These are phyloP conservation scores for Arachnomyces sp. DNA, from an alignment of 2,329 filamentous ascomycete genomes.

Conservation along the genomic window DNA sequence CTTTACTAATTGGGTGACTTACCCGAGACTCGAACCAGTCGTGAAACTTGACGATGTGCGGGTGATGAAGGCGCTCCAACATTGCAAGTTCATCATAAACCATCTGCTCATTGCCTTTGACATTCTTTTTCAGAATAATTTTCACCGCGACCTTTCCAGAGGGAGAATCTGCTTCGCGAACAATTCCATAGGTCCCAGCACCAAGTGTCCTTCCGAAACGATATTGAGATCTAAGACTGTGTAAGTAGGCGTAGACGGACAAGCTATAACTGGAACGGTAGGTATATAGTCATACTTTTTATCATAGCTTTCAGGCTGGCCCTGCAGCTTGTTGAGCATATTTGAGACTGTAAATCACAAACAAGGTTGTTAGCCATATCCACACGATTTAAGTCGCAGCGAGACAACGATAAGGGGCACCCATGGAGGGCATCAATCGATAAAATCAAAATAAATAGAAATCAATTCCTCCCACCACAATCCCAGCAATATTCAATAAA, in stretches of 20 bases:
- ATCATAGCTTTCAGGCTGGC: conserved; percentile 96
- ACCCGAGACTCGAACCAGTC: conserved; percentile 99
- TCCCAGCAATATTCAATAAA: too few relatives aligned
- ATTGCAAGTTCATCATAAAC: conserved; percentile 95
- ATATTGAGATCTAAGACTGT: conserved; percentile 63
- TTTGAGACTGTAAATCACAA: conserved; percentile 55
- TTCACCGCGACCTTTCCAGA: conserved; percentile 89
- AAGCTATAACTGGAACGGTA: conserved; percentile 1
- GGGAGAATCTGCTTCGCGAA: conserved; percentile 83
- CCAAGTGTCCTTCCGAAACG: conserved; percentile 88
- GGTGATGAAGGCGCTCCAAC: conserved; percentile 83
- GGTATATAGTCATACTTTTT: conserved; percentile 65
- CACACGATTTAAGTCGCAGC: too few relatives aligned
- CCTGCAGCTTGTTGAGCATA: conserved; percentile 93
- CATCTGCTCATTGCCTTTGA: conserved; percentile 97
- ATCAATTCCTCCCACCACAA: too few relatives aligned
- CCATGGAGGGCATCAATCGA: too few relatives aligned
- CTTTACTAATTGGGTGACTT: conserved; percentile 24
- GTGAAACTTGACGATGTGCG: conserved; percentile 93
- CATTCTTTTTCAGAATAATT: conserved; percentile 99
- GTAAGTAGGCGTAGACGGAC: background rate
- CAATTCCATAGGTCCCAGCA: conserved; percentile 96
- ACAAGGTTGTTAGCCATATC: too few relatives aligned
- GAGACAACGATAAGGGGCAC: too few relatives aligned
- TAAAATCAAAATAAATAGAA: too few relatives aligned